These are phyloP conservation scores for Coriolopsis trogii DNA, from an alignment of 1,284 basidiomycete species.

Conservation along the genomic window DNA sequence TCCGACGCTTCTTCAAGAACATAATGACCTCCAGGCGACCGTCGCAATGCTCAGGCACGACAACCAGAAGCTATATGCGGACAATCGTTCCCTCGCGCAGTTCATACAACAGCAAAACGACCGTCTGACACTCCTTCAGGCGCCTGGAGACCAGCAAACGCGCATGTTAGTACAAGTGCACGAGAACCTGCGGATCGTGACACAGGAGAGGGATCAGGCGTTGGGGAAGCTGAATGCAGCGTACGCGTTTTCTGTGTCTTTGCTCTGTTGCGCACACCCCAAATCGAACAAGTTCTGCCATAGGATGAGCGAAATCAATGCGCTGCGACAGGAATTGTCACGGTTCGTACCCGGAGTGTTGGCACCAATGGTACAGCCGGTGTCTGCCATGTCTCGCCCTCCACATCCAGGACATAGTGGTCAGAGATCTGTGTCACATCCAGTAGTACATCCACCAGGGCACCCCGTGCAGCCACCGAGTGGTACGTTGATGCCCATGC, in stretches of 20 bases:
- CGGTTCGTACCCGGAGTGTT: conserved; percentile 14
- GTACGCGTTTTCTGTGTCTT: conserved; percentile 8
- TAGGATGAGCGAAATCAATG: conserved; percentile 19
- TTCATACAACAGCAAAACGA: conserved; percentile 23
- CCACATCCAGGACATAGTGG: not conserved
- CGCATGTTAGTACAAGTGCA: conserved; percentile 15
- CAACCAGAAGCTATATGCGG: conserved; percentile 52
- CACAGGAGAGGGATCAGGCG: conserved; percentile 16
- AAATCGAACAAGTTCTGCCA: not conserved
- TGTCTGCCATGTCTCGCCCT: not conserved
- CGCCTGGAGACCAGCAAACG: conserved; percentile 8
- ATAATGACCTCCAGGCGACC: conserved; percentile 37
- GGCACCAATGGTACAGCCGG: not conserved
- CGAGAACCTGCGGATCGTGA: conserved; percentile 15
- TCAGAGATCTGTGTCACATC: not conserved
- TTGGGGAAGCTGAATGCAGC: conserved; percentile 14
- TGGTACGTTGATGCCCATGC: not conserved
- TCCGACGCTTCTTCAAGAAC: conserved; percentile 40
- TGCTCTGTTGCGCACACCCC: not conserved
- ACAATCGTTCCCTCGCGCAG: conserved; percentile 42
- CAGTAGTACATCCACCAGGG: not conserved
- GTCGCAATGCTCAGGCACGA: conserved; percentile 39
- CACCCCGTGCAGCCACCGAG: not conserved
- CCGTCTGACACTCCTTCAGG: conserved; percentile 13
- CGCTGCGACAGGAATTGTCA: conserved; percentile 23